Base-by-base conservation (phyloP, 352 stramenopile species). In the Phytopythium helicoides region DNA sequence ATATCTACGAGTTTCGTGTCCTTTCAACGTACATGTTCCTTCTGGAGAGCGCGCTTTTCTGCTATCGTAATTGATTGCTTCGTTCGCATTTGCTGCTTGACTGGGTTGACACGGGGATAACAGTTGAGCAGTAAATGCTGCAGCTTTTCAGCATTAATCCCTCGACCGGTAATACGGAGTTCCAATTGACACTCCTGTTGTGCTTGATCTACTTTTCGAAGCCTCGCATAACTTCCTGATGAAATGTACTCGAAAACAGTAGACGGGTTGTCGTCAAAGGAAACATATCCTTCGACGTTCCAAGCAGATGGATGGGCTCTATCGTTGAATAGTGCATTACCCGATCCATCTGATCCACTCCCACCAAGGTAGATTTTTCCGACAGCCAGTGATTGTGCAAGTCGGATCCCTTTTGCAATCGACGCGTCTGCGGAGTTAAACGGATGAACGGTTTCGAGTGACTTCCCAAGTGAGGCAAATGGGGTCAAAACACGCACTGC, bases 11-110 rank as follows among this genome's bases (percentile, higher is more conserved):
- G 3, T 25, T 14, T 11, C 12, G 3, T 1, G 15, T 7, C 11
- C 18, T 14, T 18, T 1, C 33, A 34, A 71, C 76, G n/a, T 70
- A 89, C 77, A 56, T 92, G 81, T 3, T 71, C 42, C 50, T 72
- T 68, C 45, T 90, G 81, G 39, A 92, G 80, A 39, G 74, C 66
- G 10, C 73, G 75, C 48, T 92, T 92, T 37, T 90, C 81, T 12
- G 82, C 67, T 0, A 81, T 28, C 11, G 55, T 80, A 3, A 92
- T 56, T 1, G 67, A 70, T 22, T 56, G 31, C 19, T 79, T 78
- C 12, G 52, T 78, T 16, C 63, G 62, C 37, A 87, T 25, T 28
- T 82, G 64, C 23, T 66, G 60, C 0, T 79, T 55, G 0, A 58
- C 60, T 0, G 56, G 54, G 37, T 90, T 70, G 4, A 66, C 57